Evolutionary conservation across 441 rosid genomes (phyloP), one percentile per base, ranked within the genome.

Genomic region (Bocquillonia castaneifolia): DNA sequence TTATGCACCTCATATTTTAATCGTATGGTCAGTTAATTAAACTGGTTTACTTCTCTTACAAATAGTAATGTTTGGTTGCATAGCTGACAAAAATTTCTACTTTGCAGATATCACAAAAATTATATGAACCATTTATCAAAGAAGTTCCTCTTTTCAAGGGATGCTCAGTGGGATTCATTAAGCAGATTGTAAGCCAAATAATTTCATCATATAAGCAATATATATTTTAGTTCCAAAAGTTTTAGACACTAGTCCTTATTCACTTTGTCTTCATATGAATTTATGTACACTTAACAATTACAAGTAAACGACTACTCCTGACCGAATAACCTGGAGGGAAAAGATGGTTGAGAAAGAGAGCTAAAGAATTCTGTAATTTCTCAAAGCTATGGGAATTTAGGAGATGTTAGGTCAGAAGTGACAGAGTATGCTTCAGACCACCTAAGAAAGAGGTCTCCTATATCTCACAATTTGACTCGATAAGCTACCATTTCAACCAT

Each of bases 141-240:
- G 79, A 82, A 61, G 78, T 86, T 63, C 54, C 86, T 64, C 91
- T 92, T 72, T 90, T 92, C 59, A 81, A 64, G 70, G 93, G 80
- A 51, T 92, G 96, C 74, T 88, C 98, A 17, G 62, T 71, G 6
- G 96, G 81, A 79, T 88, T 90, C 69, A 82, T 92, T 34, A 90
- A 85, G 74, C 93, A 90, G 73, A 84, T 92, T 29, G 97, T 87
- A 81, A 86, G 90, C 23, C 15, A 37, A n/a, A 2, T 42, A 6
- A 42, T 55, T 62, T 53, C 14, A 39, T 18, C 12, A 7, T 3
- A 50, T 25, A 22, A 5, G 1, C 3, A 66, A 47, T 36, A 10
- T 12, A 54, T 7, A 29, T 42, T 57, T 67, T 55, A 18, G 14
- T 28, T 25, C 29, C 37, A 37, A 36, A 65, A 23, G 36, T 36